phyloP scores from a whole-genome alignment of 441 rosid genomes.

The Jatropha multifida region DNA sequence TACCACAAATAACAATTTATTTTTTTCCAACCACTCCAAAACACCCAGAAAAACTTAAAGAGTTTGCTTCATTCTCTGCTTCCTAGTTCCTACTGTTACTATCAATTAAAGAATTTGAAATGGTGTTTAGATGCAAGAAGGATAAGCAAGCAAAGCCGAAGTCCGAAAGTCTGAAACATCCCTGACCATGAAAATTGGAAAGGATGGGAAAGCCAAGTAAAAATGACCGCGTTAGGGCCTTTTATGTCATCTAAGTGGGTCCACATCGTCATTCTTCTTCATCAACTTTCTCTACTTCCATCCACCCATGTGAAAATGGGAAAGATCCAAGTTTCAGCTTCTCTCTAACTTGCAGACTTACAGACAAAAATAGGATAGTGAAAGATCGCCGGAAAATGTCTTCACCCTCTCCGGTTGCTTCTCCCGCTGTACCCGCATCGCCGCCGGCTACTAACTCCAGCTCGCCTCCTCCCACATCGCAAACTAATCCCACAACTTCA shows the following conservation, averaged over 20 bases:
- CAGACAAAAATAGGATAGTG: background rate
- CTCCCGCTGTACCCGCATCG: background rate
- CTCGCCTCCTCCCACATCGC: constrained; percentile 44
- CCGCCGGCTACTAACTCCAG: constrained; percentile 20
- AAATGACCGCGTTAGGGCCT: background rate
- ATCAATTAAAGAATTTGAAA: no score
- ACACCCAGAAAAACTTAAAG: no score
- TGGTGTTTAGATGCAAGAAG: no score
- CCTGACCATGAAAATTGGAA: background rate
- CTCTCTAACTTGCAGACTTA: background rate
- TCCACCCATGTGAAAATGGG: background rate
- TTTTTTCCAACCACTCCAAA: no score
- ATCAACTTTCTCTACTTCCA: background rate
- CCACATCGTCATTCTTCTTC: background rate
- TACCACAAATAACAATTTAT: no score
- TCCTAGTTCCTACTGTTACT: no score
- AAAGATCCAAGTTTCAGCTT: background rate
- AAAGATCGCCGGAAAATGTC: constrained; percentile 1
- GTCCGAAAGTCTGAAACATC: no score
- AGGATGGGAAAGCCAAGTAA: background rate
- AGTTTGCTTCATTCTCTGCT: no score
- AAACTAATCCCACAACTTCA: background rate
- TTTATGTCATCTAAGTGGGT: background rate
- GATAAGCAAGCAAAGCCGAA: no score
- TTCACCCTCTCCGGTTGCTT: background rate